Evolutionary conservation across 352 stramenopile genomes (phyloP).

Genomic region (Phytophthora citricola): DNA sequence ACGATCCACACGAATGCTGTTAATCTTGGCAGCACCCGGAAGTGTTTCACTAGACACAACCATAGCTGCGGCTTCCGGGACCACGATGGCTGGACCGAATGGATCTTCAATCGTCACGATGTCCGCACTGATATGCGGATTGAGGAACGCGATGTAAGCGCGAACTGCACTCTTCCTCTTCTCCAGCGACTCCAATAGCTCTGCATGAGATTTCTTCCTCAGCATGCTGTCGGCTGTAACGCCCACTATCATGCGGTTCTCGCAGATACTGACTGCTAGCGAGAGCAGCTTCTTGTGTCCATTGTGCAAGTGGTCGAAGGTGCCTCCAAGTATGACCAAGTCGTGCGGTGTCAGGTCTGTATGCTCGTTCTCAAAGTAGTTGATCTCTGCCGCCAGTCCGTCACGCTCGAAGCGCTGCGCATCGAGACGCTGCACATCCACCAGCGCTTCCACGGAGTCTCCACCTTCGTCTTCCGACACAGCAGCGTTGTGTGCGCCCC

Average conservation of each 20-base stretch:
- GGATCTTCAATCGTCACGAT: constrained; percentile 86
- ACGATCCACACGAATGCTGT: constrained; percentile 69
- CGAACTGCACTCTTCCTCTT: constrained; percentile 63
- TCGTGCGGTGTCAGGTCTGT: constrained; percentile 60
- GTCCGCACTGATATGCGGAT: constrained; percentile 64
- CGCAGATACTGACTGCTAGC: constrained; percentile 68
- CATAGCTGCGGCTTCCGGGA: constrained; percentile 72
- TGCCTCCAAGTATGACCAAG: constrained; percentile 81
- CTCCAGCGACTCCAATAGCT: constrained; percentile 74
- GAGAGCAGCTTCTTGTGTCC: constrained; percentile 92
- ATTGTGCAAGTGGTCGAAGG: constrained; percentile 93
- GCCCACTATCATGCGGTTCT: constrained; percentile 64
- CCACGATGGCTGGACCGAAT: constrained; percentile 84
- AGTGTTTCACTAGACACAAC: constrained; percentile 90
- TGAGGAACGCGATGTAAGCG: constrained; percentile 70
- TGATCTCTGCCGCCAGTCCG: constrained; percentile 54
- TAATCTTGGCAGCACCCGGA: constrained; percentile 82
- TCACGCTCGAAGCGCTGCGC: constrained; percentile 63
- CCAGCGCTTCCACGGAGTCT: constrained; percentile 14
- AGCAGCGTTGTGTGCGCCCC: too few relatives aligned
- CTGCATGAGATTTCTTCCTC: constrained; percentile 70
- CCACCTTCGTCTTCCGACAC: constrained; percentile 37
- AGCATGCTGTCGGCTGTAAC: constrained; percentile 87
- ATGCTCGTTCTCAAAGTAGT: constrained; percentile 83
- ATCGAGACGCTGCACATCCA: constrained; percentile 75